A percentile compares a stretch with the other conserved stretches of the same genome.
Conservation (phyloP, 75 land plant genomes). For the Ceratopteris richardii region DNA sequence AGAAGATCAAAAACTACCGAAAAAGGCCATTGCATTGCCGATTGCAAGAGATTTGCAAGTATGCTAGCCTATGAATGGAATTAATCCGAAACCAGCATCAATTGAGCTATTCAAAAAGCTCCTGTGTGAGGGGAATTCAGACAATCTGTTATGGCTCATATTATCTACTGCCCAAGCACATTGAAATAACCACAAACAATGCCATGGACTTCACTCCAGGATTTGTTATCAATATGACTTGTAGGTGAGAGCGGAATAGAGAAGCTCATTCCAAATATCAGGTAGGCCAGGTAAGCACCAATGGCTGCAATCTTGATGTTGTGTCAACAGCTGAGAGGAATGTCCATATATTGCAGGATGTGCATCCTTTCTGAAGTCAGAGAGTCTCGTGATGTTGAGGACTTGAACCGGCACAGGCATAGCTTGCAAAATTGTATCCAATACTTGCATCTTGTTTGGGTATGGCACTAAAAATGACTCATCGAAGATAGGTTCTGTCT, state of each 20-base stretch:
- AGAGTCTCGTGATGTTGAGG: slow-evolving; percentile 64
- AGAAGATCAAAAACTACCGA: no score
- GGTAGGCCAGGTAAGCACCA: slow-evolving; percentile 21
- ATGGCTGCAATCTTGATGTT: slow-evolving; percentile 21
- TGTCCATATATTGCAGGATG: slow-evolving; percentile 67
- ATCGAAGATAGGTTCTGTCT: slow-evolving; percentile 58
- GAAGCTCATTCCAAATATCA: slow-evolving; percentile 20
- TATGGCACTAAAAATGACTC: slow-evolving; percentile 39
- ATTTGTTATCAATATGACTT: no score
- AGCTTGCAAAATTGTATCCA: slow-evolving; percentile 43
- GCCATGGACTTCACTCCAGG: no score
- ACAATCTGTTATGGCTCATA: no score
- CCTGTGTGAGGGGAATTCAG: no score
- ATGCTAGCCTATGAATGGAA: no score
- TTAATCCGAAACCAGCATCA: no score
- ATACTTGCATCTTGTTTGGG: slow-evolving; percentile 44
- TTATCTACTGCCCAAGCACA: no score
- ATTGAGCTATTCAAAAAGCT: no score
- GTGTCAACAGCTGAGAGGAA: background rate
- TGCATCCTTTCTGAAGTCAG: slow-evolving; percentile 72
- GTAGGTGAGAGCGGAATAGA: slow-evolving; percentile 3
- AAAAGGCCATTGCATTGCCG: no score
- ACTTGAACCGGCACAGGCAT: slow-evolving; percentile 51
- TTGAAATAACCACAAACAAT: no score
- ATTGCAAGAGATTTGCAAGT: no score